Evolutionary conservation across 768 basidiomycete species (phyloP).

Genomic region (Rhizopogon vinicolor): DNA sequence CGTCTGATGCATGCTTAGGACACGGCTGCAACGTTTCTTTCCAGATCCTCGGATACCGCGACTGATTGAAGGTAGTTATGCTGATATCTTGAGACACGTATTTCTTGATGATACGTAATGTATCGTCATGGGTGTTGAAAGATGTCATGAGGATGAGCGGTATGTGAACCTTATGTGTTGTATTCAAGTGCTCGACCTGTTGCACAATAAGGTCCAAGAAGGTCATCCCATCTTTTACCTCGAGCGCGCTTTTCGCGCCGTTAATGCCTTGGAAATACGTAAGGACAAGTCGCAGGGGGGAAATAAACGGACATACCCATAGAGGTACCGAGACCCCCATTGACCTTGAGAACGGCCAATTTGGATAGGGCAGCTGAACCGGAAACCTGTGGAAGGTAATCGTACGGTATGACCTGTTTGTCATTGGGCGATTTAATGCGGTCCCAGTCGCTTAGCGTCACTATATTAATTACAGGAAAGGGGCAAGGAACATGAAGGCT

Average conservation of each 20-base stretch:
- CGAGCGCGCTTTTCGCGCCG: constrained; percentile 89
- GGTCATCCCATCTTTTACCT: constrained; percentile 96
- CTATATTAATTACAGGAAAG: constrained; percentile 4
- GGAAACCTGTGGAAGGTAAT: constrained; percentile 54
- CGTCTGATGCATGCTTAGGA: constrained; percentile 70
- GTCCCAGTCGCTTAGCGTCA: constrained; percentile 68
- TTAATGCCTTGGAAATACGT: constrained; percentile 56
- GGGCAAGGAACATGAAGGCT: constrained; percentile 4
- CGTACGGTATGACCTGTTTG: constrained; percentile 84
- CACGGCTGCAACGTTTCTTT: constrained; percentile 85
- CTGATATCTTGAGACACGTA: constrained; percentile 93
- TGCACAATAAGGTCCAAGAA: constrained; percentile 93
- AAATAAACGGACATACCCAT: constrained; percentile 53
- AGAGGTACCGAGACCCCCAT: constrained; percentile 89
- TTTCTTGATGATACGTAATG: constrained; percentile 94
- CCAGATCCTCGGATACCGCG: constrained; percentile 88
- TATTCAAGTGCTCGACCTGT: constrained; percentile 95
- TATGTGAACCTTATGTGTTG: constrained; percentile 76
- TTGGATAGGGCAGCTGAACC: constrained; percentile 77
- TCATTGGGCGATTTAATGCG: constrained; percentile 82
- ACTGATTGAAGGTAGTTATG: constrained; percentile 91
- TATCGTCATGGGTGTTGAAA: constrained; percentile 97
- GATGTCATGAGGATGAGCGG: constrained; percentile 99
- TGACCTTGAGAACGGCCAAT: constrained; percentile 93
- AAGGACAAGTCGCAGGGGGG: not conserved